Evolutionary conservation across 371 early-diverging fungal genomes (phyloP), one percentile per base, ranked within the genome.

Genomic region (Batkoa obscura): DNA sequence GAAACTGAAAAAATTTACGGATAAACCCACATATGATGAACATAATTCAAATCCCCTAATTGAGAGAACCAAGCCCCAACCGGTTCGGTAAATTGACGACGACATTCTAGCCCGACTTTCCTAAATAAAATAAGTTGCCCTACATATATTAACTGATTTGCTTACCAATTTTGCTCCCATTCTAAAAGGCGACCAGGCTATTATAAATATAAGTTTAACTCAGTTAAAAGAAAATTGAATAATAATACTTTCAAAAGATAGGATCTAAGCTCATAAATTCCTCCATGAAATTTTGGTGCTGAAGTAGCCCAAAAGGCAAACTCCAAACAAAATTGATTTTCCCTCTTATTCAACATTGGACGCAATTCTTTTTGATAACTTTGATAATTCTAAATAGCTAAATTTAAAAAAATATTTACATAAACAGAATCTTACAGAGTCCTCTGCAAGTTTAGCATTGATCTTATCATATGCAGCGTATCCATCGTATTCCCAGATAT

Each of bases 1-100:
- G 39, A 8, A 12, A 43, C 30, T 39, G 9, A 45, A 55, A 60
- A 50, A 45, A 69, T 69, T 65, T 80, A 80, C 62, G 88, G 80
- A 60, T 90, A 88, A 58, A 75, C 81, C 90, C 90, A 94, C 79
- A 90, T 86, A 58, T 91, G 94, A 62, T 93, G 90, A 9, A 93
- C 94, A 52, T 76, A 76, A 68, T 90, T 85, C 50, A 94, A 65
- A 33, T 75, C 69, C 10, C 94, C 94, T 31, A 92, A 72, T 66
- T 94, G 93, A 49, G 83, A 83, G 65, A 92, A 94, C 92, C 93
- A 94, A 3, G 94, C 94, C 15, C 94, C 94, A 51, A 91, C 82
- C 10, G 91, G 91, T 58, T 84, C 82, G 63, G 84, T 84, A 64
- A 82, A 85, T 64, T 88, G 80, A 32, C 78, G 71, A 39, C 94